phyloP scores from a whole-genome alignment of 1,284 basidiomycete species.

The Irpex rosettiformis region DNA sequence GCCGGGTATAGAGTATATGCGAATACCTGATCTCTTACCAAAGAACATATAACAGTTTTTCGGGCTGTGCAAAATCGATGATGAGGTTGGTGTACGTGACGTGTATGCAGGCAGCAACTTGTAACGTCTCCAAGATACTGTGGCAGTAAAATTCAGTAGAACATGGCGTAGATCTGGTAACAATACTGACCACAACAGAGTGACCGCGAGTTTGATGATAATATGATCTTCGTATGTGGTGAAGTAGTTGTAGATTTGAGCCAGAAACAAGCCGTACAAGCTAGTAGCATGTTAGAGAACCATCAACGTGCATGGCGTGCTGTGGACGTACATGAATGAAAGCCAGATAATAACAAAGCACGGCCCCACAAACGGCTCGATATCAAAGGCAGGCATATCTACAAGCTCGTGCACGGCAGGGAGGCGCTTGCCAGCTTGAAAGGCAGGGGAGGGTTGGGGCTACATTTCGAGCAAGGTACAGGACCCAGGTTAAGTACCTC shows the following conservation, averaged over 20 bases:
- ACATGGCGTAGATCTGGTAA: not conserved
- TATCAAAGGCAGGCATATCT: not conserved
- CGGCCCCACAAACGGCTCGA: not conserved
- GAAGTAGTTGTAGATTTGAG: not conserved
- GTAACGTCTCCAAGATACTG: not conserved
- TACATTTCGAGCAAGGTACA: no score
- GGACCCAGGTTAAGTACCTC: no score
- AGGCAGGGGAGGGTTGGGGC: no score
- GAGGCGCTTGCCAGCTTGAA: no score
- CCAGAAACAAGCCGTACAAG: not conserved
- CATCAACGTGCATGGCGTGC: no score
- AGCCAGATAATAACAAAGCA: not conserved
- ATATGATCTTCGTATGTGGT: not conserved
- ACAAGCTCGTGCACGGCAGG: no score
- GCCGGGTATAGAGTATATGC: not conserved
- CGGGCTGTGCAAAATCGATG: not conserved
- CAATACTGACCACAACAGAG: not conserved
- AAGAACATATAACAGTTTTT: not conserved
- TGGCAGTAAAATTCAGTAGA: not conserved
- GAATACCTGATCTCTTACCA: not conserved
- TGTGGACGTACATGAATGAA: not conserved
- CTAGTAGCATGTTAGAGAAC: not conserved
- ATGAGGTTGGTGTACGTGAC: not conserved
- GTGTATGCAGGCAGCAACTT: not conserved
- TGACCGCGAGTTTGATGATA: not conserved